Percentiles rank a stretch among this genome's conserved stretches.
phyloP scores from a whole-genome alignment of 2,329 filamentous ascomycete genomes.

The Cytospora schulzeri region DNA sequence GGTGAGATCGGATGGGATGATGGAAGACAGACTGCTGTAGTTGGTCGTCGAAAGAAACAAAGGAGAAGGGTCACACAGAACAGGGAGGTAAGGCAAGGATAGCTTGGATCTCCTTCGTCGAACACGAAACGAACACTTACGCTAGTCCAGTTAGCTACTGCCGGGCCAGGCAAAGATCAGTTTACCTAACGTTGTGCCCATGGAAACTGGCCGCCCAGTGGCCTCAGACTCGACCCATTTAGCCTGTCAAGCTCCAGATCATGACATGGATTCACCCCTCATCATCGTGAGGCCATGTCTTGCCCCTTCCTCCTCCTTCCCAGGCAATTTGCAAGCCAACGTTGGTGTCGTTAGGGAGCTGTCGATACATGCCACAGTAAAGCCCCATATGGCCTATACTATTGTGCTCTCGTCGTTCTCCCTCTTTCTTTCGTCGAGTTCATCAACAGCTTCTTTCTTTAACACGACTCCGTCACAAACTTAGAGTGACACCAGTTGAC shows the following conservation, averaged over 20 bases:
- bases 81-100: neutral
- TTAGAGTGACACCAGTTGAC: too few relatives aligned
- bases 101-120: neutral
- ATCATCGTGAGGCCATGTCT: neutral
- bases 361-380: neutral
- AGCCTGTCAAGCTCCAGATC: neutral
- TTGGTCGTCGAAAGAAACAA: neutral
- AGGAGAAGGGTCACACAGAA: neutral
- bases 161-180: neutral
- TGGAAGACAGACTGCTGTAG: neutral
- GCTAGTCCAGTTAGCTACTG: neutral
- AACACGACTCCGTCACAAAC: neutral
- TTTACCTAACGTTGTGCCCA: neutral
- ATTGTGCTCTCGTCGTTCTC: neutral
- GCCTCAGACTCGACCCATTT: slow-evolving; percentile 13
- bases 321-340: too few relatives aligned
- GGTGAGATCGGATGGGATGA: neutral
- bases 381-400: too few relatives aligned
- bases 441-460: neutral
- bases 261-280: neutral
- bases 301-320: neutral
- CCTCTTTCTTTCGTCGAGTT: neutral
- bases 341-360: too few relatives aligned
- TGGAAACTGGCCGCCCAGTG: slow-evolving; percentile 9
- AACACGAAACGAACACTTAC: slow-evolving; percentile 1